Base-by-base conservation (phyloP, 108 stramenopile species). In the Fragilariopsis cylindrus region DNA sequence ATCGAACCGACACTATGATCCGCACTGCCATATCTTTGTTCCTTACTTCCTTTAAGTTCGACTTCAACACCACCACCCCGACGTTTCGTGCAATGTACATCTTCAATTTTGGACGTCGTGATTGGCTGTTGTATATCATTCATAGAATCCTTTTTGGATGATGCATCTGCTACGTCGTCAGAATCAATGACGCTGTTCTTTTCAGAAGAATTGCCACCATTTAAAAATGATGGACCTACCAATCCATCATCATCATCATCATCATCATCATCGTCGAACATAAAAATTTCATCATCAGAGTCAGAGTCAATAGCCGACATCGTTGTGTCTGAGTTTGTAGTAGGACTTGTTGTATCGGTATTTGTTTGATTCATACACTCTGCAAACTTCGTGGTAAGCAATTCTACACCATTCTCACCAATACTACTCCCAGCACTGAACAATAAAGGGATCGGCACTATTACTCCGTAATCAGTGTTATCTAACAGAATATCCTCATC, bases 181-280 rank as follows among this genome's bases (percentile, higher is more conserved):
- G 12, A 42, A 30, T 65, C 45, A 42, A 19, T 18, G 21, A 9
- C 16, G 21, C 21, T 60, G 9, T 11, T 19, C 30, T 60, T 39
- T 39, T 0, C 60, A 16, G 11, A 39, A 60, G 19, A 39, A 60
- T 11, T 9, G 9, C 60, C 8, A 11, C 30, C 30, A 13, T 9
- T 52, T 13, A 52, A 52, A 52, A 13, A 52, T 52, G 50, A 52
- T 13, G 50, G 12, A 9, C 50, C 50, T 52, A 13, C 12, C 13
- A 52, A 52, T 13, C 50, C 13, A 9, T 52, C 50, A 9, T 58
- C 42, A 11, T 48, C 7, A 43, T 44, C 43, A 19, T 67, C 47
- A 9, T 67, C 47, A 9, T 73, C 73, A 30, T 73, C 60, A 62
- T 73, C 72, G 18, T 55, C 53, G 5, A 53, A n/a, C 15, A 54